A percentile compares a stretch with the other conserved stretches of the same genome.
Conservation (phyloP, 345 rosid species). For the Crucihimalaya himalaica region DNA sequence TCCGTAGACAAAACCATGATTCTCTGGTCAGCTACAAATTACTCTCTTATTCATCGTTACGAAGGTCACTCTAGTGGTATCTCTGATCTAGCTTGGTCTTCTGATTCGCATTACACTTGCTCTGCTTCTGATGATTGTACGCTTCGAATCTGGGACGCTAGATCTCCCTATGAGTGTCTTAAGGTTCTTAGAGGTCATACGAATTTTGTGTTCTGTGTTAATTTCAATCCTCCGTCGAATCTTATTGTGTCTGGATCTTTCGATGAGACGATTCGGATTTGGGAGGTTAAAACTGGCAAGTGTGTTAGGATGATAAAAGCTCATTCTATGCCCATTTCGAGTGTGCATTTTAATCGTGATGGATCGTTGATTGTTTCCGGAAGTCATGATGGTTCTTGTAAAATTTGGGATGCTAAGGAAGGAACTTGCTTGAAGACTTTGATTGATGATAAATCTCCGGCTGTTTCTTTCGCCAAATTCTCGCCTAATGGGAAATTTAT, state of each 20-base stretch:
- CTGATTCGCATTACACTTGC: constrained; percentile 92
- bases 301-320: constrained; percentile 64
- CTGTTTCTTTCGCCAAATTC: constrained; percentile 89
- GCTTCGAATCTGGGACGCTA: constrained; percentile 95
- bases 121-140: constrained; percentile 93
- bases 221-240: constrained; percentile 86
- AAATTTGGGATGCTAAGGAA: constrained; percentile 84
- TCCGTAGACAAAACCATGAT: constrained; percentile 85
- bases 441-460: constrained; percentile 68
- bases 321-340: constrained; percentile 79
- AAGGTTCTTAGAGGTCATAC: constrained; percentile 82
- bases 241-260: constrained; percentile 83
- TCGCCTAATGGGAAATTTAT: constrained; percentile 93
- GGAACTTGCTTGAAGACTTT: constrained; percentile 81
- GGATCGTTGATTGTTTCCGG: constrained; percentile 94
- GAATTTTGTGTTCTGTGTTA: constrained; percentile 82
- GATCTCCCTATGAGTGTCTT: constrained; percentile 80
- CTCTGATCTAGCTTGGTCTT: constrained; percentile 94
- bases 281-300: constrained; percentile 93
- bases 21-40: constrained; percentile 65
- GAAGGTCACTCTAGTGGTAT: constrained; percentile 80
- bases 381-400: constrained; percentile 87
- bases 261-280: constrained; percentile 82
- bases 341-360: constrained; percentile 85
- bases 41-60: constrained; percentile 62